A percentile compares a stretch with the other conserved stretches of the same genome.
These are phyloP conservation scores for Yamadazyma mexicana DNA, from an alignment of 1,139 yeast genomes.

Conservation along the genomic window DNA sequence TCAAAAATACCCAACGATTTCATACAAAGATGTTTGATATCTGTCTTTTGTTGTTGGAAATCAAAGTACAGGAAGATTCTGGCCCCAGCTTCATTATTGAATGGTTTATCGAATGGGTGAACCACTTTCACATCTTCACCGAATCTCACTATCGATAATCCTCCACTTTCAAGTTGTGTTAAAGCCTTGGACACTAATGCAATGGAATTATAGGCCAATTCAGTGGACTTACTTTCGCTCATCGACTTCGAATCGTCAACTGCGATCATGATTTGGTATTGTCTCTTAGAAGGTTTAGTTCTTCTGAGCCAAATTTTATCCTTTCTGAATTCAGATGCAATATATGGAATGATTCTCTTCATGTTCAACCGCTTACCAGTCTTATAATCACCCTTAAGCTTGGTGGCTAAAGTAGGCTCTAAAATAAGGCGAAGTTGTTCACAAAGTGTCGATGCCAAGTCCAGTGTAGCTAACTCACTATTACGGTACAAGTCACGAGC, in stretches of 20 bases:
- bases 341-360: constrained; percentile 96
- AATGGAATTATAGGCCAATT: constrained; percentile 90
- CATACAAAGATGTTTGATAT: constrained; percentile 70
- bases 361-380: constrained; percentile 96
- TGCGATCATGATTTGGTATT: constrained; percentile 96
- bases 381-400: constrained; percentile 91
- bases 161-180: constrained; percentile 93
- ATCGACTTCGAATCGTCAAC: constrained; percentile 97
- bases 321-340: constrained; percentile 95
- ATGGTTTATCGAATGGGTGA: constrained; percentile 87
- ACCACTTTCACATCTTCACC: constrained; percentile 85
- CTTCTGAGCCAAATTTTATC: constrained; percentile 98
- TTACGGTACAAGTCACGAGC: constrained; percentile 80
- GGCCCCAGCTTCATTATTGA: constrained; percentile 79
- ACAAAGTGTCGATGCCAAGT: constrained; percentile 80
- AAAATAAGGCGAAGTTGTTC: constrained; percentile 91
- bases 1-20: constrained; percentile 75
- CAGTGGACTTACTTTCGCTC: constrained; percentile 90
- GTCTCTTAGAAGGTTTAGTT: constrained; percentile 95
- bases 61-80: constrained; percentile 85
- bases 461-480: constrained; percentile 83
- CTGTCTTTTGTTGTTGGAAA: constrained; percentile 86
- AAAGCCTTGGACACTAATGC: constrained; percentile 93
- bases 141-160: constrained; percentile 84
- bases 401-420: constrained; percentile 95